These are phyloP conservation scores for Carex scoparia DNA, from an alignment of 176 grass and related monocot species.

Conservation along the genomic window DNA sequence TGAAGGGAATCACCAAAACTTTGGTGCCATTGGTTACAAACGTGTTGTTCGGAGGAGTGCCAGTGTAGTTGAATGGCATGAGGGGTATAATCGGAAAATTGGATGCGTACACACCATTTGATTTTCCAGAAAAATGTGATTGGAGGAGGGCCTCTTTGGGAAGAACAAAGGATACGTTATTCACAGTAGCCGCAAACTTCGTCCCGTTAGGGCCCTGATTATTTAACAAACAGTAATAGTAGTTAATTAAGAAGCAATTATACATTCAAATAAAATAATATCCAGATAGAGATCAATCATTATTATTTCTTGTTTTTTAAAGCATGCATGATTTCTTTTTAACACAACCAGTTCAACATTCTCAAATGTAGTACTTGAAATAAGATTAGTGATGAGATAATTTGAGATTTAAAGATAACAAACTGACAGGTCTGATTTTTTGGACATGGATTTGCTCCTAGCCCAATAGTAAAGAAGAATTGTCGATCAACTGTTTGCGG, in stretches of 20 bases:
- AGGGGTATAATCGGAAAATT: conserved; percentile 43
- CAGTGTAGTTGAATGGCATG: conserved; percentile 67
- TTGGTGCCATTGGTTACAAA: conserved; percentile 57
- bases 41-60: conserved; percentile 67
- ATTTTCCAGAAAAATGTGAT: conserved; percentile 41
- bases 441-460: conserved; percentile 65
- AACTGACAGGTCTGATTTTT: conserved; percentile 57
- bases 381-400: not conserved
- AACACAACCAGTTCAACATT: not conserved
- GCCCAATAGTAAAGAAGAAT: conserved; percentile 79
- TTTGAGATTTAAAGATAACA: not conserved
- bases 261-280: not conserved
- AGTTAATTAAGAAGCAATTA: not conserved
- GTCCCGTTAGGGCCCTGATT: conserved; percentile 57
- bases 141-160: conserved; percentile 54
- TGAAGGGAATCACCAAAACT: conserved; percentile 47
- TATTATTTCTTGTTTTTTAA: not conserved
- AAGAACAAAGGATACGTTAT: conserved; percentile 69
- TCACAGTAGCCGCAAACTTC: conserved; percentile 52
- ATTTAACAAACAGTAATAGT: not conserved
- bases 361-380: not conserved
- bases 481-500: conserved; percentile 40
- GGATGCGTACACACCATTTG: conserved; percentile 38
- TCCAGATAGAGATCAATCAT: not conserved
- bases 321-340: not conserved